A percentile compares a stretch with the other conserved stretches of the same genome.
phyloP scores from a whole-genome alignment of 345 rosid genomes.

The Citrus sp. region DNA sequence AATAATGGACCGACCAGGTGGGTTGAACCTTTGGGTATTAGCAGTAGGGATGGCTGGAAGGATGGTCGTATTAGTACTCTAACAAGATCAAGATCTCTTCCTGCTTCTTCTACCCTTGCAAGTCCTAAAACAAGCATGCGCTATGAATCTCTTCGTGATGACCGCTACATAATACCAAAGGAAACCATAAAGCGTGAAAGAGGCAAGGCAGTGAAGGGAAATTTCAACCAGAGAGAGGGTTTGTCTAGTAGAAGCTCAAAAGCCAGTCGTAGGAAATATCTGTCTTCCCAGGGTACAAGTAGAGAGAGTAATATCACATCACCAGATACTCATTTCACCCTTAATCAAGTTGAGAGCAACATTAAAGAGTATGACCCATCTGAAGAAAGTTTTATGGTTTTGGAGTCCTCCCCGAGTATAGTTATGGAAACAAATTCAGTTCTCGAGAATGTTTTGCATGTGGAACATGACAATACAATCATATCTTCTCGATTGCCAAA shows the following conservation, averaged over 20 bases:
- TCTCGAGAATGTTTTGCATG: slow-evolving; percentile 34
- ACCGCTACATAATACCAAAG: slow-evolving; percentile 45
- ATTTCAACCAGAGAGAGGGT: slow-evolving; percentile 37
- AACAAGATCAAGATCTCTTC: slow-evolving; percentile 74
- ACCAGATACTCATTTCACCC: slow-evolving; percentile 35
- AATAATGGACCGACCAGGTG: slow-evolving; percentile 23
- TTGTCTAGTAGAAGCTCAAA: slow-evolving; percentile 40
- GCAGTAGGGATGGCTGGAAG: slow-evolving; percentile 98
- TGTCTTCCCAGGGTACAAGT: slow-evolving; percentile 17
- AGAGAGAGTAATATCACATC: slow-evolving; percentile 37
- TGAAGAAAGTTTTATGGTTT: slow-evolving; percentile 35
- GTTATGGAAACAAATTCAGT: slow-evolving; percentile 31
- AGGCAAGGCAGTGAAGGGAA: slow-evolving; percentile 39
- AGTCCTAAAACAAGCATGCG: slow-evolving; percentile 40
- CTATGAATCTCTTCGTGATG: slow-evolving; percentile 38
- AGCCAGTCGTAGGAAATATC: slow-evolving; percentile 36
- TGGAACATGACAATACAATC: slow-evolving; percentile 30
- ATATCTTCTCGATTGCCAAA: slow-evolving; percentile 32
- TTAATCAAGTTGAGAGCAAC: slow-evolving; percentile 25
- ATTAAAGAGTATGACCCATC: slow-evolving; percentile 24
- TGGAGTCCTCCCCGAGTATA: slow-evolving; percentile 30
- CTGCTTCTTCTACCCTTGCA: slow-evolving; percentile 46
- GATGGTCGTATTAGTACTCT: slow-evolving; percentile 41
- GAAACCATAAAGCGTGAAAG: slow-evolving; percentile 43
- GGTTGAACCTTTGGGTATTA: slow-evolving; percentile 79